A percentile compares a stretch with the other conserved stretches of the same genome.
Evolutionary conservation across 2,329 filamentous ascomycete genomes (phyloP).

Genomic region (Aspergillus spinulosporus): DNA sequence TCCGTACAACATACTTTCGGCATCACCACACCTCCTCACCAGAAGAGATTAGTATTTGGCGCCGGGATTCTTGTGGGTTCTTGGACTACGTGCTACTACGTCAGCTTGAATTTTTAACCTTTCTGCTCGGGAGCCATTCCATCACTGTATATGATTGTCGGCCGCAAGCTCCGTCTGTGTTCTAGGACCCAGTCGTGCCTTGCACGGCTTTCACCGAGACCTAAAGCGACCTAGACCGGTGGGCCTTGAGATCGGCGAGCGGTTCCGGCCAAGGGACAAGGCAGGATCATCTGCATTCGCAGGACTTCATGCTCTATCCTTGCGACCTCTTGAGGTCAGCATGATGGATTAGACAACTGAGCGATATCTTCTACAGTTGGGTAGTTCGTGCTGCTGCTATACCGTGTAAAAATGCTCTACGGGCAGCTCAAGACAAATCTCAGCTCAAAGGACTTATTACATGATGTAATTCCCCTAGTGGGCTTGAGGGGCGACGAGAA

Average conservation of each 20-base stretch:
- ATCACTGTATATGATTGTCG: background rate
- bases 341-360: too few species aligned
- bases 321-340: too few species aligned
- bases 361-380: too few species aligned
- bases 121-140: background rate
- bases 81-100: background rate
- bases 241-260: constrained; percentile 1
- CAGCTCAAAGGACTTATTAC: background rate
- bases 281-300: too few species aligned
- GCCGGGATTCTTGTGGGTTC: background rate
- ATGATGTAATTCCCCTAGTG: too few species aligned
- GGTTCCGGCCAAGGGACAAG: background rate
- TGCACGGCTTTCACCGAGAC: constrained; percentile 10
- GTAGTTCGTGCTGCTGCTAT: too few species aligned
- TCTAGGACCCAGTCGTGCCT: background rate
- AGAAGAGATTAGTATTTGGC: background rate
- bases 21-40: background rate
- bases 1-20: background rate
- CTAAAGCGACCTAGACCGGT: constrained; percentile 10
- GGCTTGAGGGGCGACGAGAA: background rate
- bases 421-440: background rate
- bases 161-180: background rate
- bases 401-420: too few species aligned
- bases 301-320: too few species aligned
- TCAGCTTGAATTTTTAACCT: background rate